Percentiles rank a stretch among this genome's conserved stretches.
Conservation (phyloP, 163 green algal genomes). For the Scenedesmus sp. region DNA sequence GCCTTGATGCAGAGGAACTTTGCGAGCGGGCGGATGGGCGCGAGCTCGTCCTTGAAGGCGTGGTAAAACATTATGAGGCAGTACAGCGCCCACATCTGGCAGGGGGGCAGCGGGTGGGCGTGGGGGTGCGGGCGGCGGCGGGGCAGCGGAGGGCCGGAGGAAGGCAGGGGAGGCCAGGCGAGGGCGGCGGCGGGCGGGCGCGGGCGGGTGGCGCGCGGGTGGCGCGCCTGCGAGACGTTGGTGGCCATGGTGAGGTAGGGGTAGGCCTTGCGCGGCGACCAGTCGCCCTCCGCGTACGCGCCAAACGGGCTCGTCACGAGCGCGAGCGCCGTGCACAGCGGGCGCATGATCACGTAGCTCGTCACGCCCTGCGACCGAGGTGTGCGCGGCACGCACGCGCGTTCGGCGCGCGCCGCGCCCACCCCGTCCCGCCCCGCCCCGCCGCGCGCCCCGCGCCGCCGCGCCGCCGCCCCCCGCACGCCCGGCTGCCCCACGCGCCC, state of each 20-base stretch:
- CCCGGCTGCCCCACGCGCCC: too few species aligned
- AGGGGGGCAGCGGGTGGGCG: background rate
- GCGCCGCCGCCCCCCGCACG: too few species aligned
- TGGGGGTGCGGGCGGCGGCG: too few species aligned
- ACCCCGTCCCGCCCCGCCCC: too few species aligned
- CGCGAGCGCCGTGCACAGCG: slow-evolving; percentile 76
- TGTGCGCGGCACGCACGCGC: too few species aligned
- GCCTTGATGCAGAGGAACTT: slow-evolving; percentile 98
- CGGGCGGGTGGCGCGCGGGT: too few species aligned
- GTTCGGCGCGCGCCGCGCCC: too few species aligned
- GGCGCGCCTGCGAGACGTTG: slow-evolving; percentile 79
- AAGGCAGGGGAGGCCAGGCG: too few species aligned
- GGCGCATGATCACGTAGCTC: slow-evolving; percentile 93
- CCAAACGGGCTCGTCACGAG: slow-evolving; percentile 74
- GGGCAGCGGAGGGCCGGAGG: too few species aligned
- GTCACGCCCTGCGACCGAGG: slow-evolving; percentile 78
- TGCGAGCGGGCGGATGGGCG: slow-evolving; percentile 90
- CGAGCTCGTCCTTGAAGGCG: slow-evolving; percentile 86
- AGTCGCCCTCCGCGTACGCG: slow-evolving; percentile 79
- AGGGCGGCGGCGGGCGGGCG: too few species aligned
- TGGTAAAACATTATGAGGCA: slow-evolving; percentile 96
- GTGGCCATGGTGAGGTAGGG: slow-evolving; percentile 88
- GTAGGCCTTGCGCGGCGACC: slow-evolving; percentile 81
- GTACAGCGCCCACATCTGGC: slow-evolving; percentile 97
- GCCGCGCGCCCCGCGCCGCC: too few species aligned